These are phyloP conservation scores for Globisporangium yorkense DNA, from an alignment of 352 stramenopile species.

Conservation along the genomic window DNA sequence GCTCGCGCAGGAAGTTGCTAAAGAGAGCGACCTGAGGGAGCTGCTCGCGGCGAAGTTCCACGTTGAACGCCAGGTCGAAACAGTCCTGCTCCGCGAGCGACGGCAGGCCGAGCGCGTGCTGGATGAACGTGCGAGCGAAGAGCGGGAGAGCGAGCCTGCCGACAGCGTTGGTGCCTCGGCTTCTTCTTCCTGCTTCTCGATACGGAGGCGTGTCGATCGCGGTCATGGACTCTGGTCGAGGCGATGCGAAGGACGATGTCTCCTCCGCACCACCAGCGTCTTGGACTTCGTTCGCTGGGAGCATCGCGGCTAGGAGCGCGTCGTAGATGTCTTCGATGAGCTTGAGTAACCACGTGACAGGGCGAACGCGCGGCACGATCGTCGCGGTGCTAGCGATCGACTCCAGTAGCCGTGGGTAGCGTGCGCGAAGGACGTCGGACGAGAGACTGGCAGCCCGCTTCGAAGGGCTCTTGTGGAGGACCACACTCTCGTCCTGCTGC, in stretches of 20 bases:
- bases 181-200: not conserved
- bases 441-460: slow-evolving; percentile 11
- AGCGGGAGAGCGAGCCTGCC: slow-evolving; percentile 44
- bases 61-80: slow-evolving; percentile 65
- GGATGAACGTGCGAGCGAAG: slow-evolving; percentile 47
- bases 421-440: slow-evolving; percentile 23
- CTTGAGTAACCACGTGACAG: slow-evolving; percentile 57
- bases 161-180: not conserved
- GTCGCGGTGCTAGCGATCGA: slow-evolving; percentile 17
- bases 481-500: not conserved
- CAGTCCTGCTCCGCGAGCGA: slow-evolving; percentile 65
- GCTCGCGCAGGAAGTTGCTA: slow-evolving; percentile 55
- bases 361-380: slow-evolving; percentile 28
- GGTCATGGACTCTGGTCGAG: not conserved
- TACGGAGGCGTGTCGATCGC: not conserved
- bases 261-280: not conserved
- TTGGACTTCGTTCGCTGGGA: not conserved
- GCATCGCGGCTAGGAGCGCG: slow-evolving; percentile 21
- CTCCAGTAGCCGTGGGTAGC: slow-evolving; percentile 50
- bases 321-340: slow-evolving; percentile 70
- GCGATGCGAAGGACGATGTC: not conserved
- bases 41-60: slow-evolving; percentile 36
- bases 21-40: slow-evolving; percentile 54
- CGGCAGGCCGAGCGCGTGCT: slow-evolving; percentile 40
- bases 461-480: slow-evolving; percentile 2